These are phyloP conservation scores for Sphaerulina vaccinii DNA, from an alignment of 2,329 filamentous ascomycete species.

Conservation along the genomic window DNA sequence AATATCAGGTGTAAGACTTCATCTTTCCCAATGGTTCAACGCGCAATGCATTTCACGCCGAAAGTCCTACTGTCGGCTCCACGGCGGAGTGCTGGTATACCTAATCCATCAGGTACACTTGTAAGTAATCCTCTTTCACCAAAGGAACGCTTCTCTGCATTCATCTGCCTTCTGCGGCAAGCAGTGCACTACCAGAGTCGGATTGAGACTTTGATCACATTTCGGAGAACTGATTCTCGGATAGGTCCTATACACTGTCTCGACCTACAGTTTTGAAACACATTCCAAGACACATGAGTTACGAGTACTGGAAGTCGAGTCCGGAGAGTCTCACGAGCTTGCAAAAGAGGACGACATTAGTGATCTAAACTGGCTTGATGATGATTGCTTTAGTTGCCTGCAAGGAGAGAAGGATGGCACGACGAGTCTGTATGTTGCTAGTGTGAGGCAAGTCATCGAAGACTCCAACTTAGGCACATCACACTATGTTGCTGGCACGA, in stretches of 20 bases:
- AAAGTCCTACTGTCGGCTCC: slow-evolving; percentile 75
- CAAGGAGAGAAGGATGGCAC: slow-evolving; percentile 43
- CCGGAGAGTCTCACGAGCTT: slow-evolving; percentile 64
- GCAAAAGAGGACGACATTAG: slow-evolving; percentile 64
- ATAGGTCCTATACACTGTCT: slow-evolving; percentile 66
- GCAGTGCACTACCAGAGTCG: no score
- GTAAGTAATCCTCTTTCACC: no score
- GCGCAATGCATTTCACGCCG: slow-evolving; percentile 69
- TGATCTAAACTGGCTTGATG: slow-evolving; percentile 74
- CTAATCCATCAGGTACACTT: slow-evolving; percentile 67
- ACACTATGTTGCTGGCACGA: slow-evolving; percentile 42
- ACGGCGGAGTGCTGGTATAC: slow-evolving; percentile 66
- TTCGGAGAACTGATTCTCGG: no score
- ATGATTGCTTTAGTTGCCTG: slow-evolving; percentile 60
- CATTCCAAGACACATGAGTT: slow-evolving; percentile 69
- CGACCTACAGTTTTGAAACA: slow-evolving; percentile 75
- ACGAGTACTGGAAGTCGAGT: slow-evolving; percentile 67
- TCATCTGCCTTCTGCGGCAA: no score
- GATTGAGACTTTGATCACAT: no score
- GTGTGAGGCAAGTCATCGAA: slow-evolving; percentile 9
- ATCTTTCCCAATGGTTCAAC: slow-evolving; percentile 61
- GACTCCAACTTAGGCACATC: slow-evolving; percentile 23
- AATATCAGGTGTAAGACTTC: not conserved
- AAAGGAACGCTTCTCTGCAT: no score
- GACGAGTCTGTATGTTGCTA: slow-evolving; percentile 34